A percentile compares a stretch with the other conserved stretches of the same genome.
phyloP scores from a whole-genome alignment of 2,329 filamentous ascomycete species.

The Diaporthe helianthi region DNA sequence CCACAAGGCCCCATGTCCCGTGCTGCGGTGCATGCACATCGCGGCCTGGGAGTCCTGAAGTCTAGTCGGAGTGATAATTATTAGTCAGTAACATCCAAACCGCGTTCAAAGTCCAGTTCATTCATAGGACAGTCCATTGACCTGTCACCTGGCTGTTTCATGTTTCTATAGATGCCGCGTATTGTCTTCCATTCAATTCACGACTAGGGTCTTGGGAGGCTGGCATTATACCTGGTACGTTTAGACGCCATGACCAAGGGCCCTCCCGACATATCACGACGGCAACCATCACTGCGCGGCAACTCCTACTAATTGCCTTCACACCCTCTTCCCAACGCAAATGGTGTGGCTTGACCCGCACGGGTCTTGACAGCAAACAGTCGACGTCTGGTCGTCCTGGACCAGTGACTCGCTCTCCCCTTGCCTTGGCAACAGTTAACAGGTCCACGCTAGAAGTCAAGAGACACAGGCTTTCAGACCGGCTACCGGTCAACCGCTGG shows the following conservation, averaged over 20 bases:
- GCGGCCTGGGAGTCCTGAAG: too few species aligned
- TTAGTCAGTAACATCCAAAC: neutral
- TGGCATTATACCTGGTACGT: neutral
- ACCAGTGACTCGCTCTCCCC: neutral
- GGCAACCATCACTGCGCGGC: neutral
- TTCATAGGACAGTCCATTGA: neutral
- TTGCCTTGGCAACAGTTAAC: constrained; percentile 4
- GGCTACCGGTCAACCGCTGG: constrained; percentile 21
- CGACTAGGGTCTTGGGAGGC: neutral
- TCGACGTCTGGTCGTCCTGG: neutral
- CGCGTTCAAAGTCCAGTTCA: neutral
- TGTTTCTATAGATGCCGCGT: neutral
- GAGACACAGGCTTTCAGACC: constrained; percentile 27
- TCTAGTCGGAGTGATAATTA: neutral
- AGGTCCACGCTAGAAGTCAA: constrained; percentile 4
- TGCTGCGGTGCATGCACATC: too few species aligned
- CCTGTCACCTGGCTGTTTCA: neutral
- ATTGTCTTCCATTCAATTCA: neutral
- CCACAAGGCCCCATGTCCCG: neutral
- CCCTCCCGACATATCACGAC: neutral
- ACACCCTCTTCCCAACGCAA: constrained; percentile 14
- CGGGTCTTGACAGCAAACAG: constrained; percentile 21
- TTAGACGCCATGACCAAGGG: constrained; percentile 10
- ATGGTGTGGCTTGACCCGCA: constrained; percentile 31
- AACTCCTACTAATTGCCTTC: neutral